phyloP scores from a whole-genome alignment of 805 yeast genomes.

The Yarrowia bubula region DNA sequence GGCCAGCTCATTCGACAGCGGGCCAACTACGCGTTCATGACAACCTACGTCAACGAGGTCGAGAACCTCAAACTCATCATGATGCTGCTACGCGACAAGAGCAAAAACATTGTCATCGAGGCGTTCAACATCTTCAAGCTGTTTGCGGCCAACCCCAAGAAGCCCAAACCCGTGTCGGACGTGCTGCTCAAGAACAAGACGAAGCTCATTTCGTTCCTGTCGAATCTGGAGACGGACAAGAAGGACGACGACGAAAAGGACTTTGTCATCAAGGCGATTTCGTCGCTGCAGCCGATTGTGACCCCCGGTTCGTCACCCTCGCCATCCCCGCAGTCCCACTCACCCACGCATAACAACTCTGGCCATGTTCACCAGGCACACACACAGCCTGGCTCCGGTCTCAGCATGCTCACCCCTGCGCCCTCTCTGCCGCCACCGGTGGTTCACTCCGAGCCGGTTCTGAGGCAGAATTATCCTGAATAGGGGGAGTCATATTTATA shows the following conservation, averaged over 20 bases:
- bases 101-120: constrained; percentile 83
- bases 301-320: constrained; percentile 26
- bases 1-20: constrained; percentile 69
- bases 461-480: constrained; percentile 28
- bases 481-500: background rate
- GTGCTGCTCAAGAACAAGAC: constrained; percentile 80
- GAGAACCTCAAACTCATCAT: constrained; percentile 82
- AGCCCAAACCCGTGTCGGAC: constrained; percentile 74
- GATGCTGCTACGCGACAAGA: constrained; percentile 82
- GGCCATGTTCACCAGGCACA: constrained; percentile 13
- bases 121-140: constrained; percentile 92
- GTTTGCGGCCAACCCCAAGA: constrained; percentile 94
- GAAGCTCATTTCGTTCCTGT: constrained; percentile 67
- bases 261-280: constrained; percentile 73
- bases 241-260: constrained; percentile 75
- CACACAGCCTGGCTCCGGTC: constrained; percentile 23
- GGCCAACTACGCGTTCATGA: constrained; percentile 69
- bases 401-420: constrained; percentile 29
- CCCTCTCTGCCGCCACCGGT: constrained; percentile 29
- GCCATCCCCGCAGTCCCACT: constrained; percentile 24
- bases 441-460: constrained; percentile 31
- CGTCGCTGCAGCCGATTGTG: constrained; percentile 36
- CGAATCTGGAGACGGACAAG: constrained; percentile 58
- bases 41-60: constrained; percentile 72
- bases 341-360: constrained; percentile 26